Base-by-base conservation (phyloP, 116 monocot species). In the Dioscorea cayenensis region DNA sequence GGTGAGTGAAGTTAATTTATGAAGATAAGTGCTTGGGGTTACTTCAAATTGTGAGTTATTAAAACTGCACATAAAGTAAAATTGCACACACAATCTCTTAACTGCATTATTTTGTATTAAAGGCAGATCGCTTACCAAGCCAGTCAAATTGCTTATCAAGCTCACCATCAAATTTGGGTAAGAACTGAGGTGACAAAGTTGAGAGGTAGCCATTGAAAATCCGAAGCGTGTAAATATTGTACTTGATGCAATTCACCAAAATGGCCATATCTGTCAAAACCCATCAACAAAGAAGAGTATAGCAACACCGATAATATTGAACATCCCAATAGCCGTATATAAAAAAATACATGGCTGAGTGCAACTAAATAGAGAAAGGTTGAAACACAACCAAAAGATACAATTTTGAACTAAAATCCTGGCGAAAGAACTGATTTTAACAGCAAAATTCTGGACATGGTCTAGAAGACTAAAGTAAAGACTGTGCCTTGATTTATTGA, bases 201-300 rank as follows among this genome's bases (percentile, higher is more conserved):
- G 83, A 69, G 38, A 97, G 90, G 72, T 83, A 97, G 21, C 76
- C 17, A n/a, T n/a, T n/a, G 63, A 93, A 51, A 97, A 68, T 63
- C 88, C 97, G 76, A 88, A 17, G 25, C 93, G 90, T 80, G 75
- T 78, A 84, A 28, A 97, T 84, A 67, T 88, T n/a, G n/a, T n/a
- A n/a, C n/a, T 79, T 72, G 97, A 97, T 67, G 97, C 93, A 68
- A 90, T 37, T 66, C 97, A 80, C 86, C 73, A 97, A 82, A 35
- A 97, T n/a, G n/a, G 81, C 97, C 97, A 97, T 7, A 90, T 84
- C 95, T 95, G 81, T 69, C 80, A 73, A 28, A 68, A 38, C n/a
- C 8, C 7, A 35, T 28, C 9, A 27, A 55, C 55, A n/a, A 55
- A 32, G 55, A 55, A 71, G 12, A 8, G 20, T 2, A 48, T 12